These are phyloP conservation scores for Triticum timopheevii DNA, from an alignment of 176 grass and related monocot species.

Conservation along the genomic window DNA sequence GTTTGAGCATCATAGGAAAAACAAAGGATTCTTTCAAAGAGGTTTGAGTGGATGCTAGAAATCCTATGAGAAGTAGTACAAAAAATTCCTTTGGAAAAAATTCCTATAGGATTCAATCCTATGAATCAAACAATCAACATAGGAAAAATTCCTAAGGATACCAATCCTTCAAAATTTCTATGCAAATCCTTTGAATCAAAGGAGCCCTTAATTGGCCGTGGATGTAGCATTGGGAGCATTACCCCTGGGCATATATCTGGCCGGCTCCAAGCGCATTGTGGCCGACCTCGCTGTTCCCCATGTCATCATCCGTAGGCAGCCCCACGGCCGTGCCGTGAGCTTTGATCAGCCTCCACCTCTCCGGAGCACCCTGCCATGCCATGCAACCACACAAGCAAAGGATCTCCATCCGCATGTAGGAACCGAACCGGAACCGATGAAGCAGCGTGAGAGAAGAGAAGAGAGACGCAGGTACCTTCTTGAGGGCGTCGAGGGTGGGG, in stretches of 20 bases:
- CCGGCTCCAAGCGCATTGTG: slow-evolving; percentile 90
- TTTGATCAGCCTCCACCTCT: slow-evolving; percentile 76
- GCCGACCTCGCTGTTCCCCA: slow-evolving; percentile 97
- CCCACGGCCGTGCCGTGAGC: slow-evolving; percentile 81
- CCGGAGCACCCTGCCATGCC: slow-evolving; percentile 58
- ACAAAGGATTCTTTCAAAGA: too few relatives aligned
- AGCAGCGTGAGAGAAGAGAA: not conserved
- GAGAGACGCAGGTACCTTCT: slow-evolving; percentile 34
- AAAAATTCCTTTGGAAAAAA: too few relatives aligned
- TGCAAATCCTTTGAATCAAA: too few relatives aligned
- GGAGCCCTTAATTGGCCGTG: too few relatives aligned
- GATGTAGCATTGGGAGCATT: not conserved
- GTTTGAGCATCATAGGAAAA: too few relatives aligned
- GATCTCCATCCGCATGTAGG: not conserved
- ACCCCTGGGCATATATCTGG: slow-evolving; percentile 85
- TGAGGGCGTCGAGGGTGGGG: slow-evolving; percentile 59
- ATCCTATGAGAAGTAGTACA: too few relatives aligned
- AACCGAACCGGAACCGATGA: not conserved
- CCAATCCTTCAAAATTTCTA: too few relatives aligned
- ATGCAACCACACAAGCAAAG: not conserved
- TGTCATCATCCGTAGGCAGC: slow-evolving; percentile 82
- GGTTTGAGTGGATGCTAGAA: too few relatives aligned
- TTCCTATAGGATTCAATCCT: too few relatives aligned
- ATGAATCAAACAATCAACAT: too few relatives aligned
- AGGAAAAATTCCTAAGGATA: too few relatives aligned